Conservation (phyloP, 768 basidiomycete genomes). For the Leccinum obscurum region DNA sequence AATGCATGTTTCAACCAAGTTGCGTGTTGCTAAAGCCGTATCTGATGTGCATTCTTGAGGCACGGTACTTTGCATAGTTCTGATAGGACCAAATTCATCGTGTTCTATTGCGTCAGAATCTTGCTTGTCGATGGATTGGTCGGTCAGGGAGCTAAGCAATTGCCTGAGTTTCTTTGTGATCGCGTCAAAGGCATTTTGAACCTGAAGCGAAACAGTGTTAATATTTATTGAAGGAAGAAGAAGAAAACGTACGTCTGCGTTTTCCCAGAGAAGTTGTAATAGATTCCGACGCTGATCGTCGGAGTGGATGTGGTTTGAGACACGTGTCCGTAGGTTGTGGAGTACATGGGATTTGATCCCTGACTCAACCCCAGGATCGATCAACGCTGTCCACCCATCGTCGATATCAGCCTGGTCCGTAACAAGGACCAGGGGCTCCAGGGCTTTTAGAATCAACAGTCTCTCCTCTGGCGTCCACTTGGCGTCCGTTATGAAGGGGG, state of each 20-base stretch:
- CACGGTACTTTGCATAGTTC: slow-evolving; percentile 36
- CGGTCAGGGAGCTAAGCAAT: slow-evolving; percentile 40
- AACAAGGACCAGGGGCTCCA: slow-evolving; percentile 62
- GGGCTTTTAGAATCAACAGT: slow-evolving; percentile 58
- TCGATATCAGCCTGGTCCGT: slow-evolving; percentile 31
- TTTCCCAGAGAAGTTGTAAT: slow-evolving; percentile 64
- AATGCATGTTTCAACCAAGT: slow-evolving; percentile 53
- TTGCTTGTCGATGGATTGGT: slow-evolving; percentile 19
- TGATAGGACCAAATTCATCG: slow-evolving; percentile 60
- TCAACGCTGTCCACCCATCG: slow-evolving; percentile 48
- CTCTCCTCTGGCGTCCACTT: slow-evolving; percentile 64
- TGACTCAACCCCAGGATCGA: slow-evolving; percentile 44
- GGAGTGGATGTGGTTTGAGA: slow-evolving; percentile 10
- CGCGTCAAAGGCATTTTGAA: slow-evolving; percentile 47
- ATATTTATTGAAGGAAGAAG: background rate
- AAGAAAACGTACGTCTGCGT: slow-evolving; percentile 55
- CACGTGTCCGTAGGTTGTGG: slow-evolving; percentile 30
- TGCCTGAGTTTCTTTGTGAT: slow-evolving; percentile 39
- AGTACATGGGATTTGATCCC: slow-evolving; percentile 66
- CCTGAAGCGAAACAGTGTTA: slow-evolving; percentile 36
- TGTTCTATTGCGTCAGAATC: slow-evolving; percentile 41
- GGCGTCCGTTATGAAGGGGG: slow-evolving; percentile 39
- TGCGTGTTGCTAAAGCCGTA: slow-evolving; percentile 30
- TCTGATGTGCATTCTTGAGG: slow-evolving; percentile 31
- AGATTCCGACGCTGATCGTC: slow-evolving; percentile 39